These are phyloP conservation scores for Dalechampia spathulata DNA, from an alignment of 441 rosid genomes.

Conservation along the genomic window DNA sequence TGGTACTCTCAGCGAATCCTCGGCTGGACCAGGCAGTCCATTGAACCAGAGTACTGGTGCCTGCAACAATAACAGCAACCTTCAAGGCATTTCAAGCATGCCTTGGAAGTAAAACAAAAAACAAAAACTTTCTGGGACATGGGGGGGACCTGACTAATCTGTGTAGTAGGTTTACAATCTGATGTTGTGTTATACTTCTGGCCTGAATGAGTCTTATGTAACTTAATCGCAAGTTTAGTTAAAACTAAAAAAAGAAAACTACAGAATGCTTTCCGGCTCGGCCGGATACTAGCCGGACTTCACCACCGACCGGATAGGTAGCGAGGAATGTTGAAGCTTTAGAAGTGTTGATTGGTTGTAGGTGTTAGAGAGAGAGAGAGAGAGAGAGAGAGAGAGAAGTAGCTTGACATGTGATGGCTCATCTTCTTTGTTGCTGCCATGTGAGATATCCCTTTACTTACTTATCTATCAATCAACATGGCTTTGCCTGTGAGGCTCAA, in stretches of 20 bases:
- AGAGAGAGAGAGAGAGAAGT: too few relatives aligned
- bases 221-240: constrained; percentile 17
- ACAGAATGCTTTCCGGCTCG: constrained; percentile 11
- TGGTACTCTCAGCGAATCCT: constrained; percentile 68
- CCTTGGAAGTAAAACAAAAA: constrained; percentile 54
- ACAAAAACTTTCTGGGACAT: neutral
- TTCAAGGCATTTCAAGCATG: constrained; percentile 36
- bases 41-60: constrained; percentile 55
- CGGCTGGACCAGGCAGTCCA: constrained; percentile 66
- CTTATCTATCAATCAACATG: neutral
- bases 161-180: constrained; percentile 18
- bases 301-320: too few relatives aligned
- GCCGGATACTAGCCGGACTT: too few relatives aligned
- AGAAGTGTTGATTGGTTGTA: neutral
- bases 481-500: neutral
- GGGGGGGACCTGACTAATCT: constrained; percentile 17
- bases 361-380: constrained; percentile 19
- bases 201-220: constrained; percentile 20
- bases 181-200: constrained; percentile 14
- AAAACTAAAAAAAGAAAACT: constrained; percentile 23
- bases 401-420: constrained; percentile 10
- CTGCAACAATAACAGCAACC: constrained; percentile 34
- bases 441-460: neutral
- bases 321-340: constrained; percentile 6
- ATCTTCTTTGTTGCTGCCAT: neutral